Conservation (phyloP, 169 alveolate genomes). For the Plasmodium malariae region DNA sequence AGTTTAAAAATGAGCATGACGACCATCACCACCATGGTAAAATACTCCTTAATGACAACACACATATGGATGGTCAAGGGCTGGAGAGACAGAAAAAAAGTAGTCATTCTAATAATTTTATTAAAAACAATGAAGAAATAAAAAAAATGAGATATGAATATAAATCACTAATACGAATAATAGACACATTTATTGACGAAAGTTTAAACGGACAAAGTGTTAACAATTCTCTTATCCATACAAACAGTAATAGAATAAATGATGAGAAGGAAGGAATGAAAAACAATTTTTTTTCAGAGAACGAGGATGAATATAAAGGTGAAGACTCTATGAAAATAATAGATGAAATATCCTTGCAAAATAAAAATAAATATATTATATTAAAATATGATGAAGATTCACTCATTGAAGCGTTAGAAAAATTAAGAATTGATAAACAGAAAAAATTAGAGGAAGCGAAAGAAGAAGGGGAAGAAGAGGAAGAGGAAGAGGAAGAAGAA, state of each 20-base stretch:
- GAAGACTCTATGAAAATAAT: slow-evolving; percentile 18
- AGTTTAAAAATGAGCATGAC: too few relatives aligned
- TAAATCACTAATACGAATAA: slow-evolving; percentile 17
- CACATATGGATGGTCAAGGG: too few relatives aligned
- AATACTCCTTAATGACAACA: too few relatives aligned
- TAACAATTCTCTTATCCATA: neutral
- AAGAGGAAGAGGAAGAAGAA: neutral
- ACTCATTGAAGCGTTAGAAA: slow-evolving; percentile 55
- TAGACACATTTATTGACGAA: slow-evolving; percentile 45
- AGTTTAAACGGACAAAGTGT: slow-evolving; percentile 3
- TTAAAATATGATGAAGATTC: slow-evolving; percentile 71
- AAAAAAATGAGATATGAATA: slow-evolving; percentile 30
- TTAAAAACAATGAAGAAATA: slow-evolving; percentile 41
- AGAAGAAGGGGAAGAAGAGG: neutral
- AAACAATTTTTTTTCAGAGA: neutral
- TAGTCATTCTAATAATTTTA: neutral
- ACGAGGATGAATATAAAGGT: neutral
- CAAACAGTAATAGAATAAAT: neutral
- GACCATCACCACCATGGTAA: too few relatives aligned
- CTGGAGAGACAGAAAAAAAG: too few relatives aligned
- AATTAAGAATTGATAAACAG: slow-evolving; percentile 43
- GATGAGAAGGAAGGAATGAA: neutral
- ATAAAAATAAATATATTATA: slow-evolving; percentile 34
- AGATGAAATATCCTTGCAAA: slow-evolving; percentile 1
- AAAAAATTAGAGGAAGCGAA: neutral